A percentile compares a stretch with the other conserved stretches of the same genome.
Conservation (phyloP, 768 basidiomycete genomes). For the Pulveroboletus sp. region DNA sequence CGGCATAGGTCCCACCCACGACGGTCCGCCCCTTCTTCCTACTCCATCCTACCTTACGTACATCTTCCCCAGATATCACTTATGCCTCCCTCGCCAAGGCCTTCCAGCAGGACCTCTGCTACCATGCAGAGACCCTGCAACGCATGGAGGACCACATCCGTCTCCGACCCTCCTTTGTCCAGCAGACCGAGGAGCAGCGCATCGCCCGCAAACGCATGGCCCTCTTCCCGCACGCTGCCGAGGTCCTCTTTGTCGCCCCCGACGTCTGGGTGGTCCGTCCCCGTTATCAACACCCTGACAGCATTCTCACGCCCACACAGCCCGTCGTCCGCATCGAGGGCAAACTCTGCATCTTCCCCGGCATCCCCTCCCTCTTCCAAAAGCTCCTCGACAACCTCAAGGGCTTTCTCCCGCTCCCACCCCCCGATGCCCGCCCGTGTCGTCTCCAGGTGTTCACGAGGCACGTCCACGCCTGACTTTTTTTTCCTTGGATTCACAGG, state of each 20-base stretch:
- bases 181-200: constrained; percentile 70
- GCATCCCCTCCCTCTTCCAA: constrained; percentile 82
- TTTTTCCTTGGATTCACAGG: not conserved
- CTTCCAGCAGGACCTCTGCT: constrained; percentile 64
- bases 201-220: constrained; percentile 86
- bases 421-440: constrained; percentile 64
- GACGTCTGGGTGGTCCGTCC: constrained; percentile 82
- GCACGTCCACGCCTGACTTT: no score
- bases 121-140: constrained; percentile 73
- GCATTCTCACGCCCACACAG: constrained; percentile 33
- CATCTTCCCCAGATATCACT: constrained; percentile 66
- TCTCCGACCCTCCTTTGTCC: constrained; percentile 50
- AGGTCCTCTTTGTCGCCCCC: constrained; percentile 72
- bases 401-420: constrained; percentile 76
- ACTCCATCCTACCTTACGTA: not conserved
- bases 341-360: constrained; percentile 89
- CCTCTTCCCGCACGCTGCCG: constrained; percentile 73
- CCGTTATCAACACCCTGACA: no score
- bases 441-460: constrained; percentile 82
- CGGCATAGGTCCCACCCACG: constrained; percentile 89
- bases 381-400: constrained; percentile 72
- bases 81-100: constrained; percentile 85
- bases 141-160: constrained; percentile 66
- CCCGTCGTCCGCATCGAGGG: constrained; percentile 83
- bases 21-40: constrained; percentile 48